A percentile compares a stretch with the other conserved stretches of the same genome.
Conservation (phyloP, 2,329 filamentous ascomycete species). For the Botrytis deweyae region DNA sequence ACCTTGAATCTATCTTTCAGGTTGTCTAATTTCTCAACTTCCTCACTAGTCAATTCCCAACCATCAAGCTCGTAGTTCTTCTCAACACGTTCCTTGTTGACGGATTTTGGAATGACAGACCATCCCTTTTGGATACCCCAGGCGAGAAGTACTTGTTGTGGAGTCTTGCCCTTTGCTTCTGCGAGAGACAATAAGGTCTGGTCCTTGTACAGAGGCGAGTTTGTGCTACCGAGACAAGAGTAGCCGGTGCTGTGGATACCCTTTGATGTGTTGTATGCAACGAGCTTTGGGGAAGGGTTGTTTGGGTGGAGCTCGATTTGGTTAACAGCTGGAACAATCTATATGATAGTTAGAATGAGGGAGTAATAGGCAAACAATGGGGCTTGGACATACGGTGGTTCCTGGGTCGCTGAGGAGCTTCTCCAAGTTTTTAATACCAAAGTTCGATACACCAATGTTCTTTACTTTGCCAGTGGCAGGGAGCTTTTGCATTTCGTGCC, state of each 20-base stretch:
- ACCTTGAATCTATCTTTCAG: conserved; percentile 70
- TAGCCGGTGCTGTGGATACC: conserved; percentile 75
- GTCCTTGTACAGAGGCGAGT: conserved; percentile 70
- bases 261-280: conserved; percentile 70
- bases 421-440: conserved; percentile 77
- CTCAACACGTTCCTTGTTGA: conserved; percentile 70
- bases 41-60: conserved; percentile 70
- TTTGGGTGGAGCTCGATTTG: conserved; percentile 81
- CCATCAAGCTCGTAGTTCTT: conserved; percentile 74
- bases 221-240: conserved; percentile 69
- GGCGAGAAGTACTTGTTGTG: conserved; percentile 73
- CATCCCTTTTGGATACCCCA: conserved; percentile 82
- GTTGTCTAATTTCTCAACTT: conserved; percentile 60
- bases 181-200: conserved; percentile 61
- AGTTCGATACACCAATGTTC: conserved; percentile 86
- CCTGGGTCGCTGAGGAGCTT: conserved; percentile 66
- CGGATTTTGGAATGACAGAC: conserved; percentile 83
- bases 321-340: conserved; percentile 68
- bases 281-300: conserved; percentile 76
- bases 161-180: conserved; percentile 63
- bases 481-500: conserved; percentile 69
- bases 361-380: not conserved
- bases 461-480: conserved; percentile 67
- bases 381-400: conserved; percentile 52
- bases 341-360: conserved; percentile 9